phyloP scores from a whole-genome alignment of 129 eudicot genomes.

The Daucus carota region DNA sequence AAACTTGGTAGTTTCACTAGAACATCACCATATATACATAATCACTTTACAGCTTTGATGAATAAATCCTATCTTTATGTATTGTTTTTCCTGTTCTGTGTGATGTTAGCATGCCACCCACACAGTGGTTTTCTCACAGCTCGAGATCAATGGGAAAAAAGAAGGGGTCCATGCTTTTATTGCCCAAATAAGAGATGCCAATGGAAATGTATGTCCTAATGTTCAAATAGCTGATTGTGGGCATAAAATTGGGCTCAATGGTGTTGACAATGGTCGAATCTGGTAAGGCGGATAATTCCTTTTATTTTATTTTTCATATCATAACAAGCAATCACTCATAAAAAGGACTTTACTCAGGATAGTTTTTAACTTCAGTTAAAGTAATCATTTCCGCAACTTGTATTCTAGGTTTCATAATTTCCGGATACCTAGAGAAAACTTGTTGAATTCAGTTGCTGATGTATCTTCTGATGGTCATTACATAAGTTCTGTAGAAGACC shows the following conservation, averaged over 20 bases:
- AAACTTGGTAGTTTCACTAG: background rate
- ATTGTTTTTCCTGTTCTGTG: conserved; percentile 10
- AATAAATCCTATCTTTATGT: background rate
- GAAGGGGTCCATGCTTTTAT: conserved; percentile 95
- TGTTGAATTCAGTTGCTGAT: conserved; percentile 90
- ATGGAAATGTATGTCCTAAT: conserved; percentile 72
- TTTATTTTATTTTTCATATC: background rate
- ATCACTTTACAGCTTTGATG: background rate
- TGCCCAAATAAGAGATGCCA: conserved; percentile 66
- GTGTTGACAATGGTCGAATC: conserved; percentile 92
- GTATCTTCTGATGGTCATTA: conserved; percentile 80
- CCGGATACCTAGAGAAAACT: conserved; percentile 77
- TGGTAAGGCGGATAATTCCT: conserved; percentile 38
- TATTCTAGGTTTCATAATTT: conserved; percentile 74
- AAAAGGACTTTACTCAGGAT: background rate
- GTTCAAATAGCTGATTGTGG: conserved; percentile 85
- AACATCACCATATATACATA: background rate
- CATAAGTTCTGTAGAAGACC: conserved; percentile 69
- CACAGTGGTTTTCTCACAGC: conserved; percentile 83
- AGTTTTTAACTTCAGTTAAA: background rate
- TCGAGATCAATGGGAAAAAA: conserved; percentile 59
- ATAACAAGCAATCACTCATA: background rate
- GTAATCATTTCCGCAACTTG: background rate
- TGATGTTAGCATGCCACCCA: conserved; percentile 71
- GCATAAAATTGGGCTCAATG: conserved; percentile 86